Base-by-base conservation (phyloP, 129 eudicot species). In the Flaveria robusta region DNA sequence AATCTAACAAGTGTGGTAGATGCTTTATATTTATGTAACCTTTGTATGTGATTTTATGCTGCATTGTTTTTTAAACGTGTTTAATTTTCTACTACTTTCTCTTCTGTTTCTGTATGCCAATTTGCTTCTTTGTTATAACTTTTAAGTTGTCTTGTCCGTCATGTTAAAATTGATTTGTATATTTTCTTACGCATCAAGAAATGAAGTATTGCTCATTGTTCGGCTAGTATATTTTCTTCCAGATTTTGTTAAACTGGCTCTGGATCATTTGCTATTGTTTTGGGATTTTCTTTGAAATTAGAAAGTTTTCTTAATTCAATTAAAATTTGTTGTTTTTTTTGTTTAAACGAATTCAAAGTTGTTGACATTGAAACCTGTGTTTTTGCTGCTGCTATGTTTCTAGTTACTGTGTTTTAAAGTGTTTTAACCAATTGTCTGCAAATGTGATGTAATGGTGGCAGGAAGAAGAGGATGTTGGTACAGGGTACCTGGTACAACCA, bases 401-500 rank as follows among this genome's bases (percentile, higher is more conserved):
- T 49, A 13, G 14, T 34, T 70, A 27, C 16, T 59, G 41, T 31
- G 54, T 26, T 2, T 24, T 27, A 13, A 34, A 31, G 41, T 56
- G 63, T 56, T 13, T 22, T 23, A 59, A 59, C 37, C 18, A 23
- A 0, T 23, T 66, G 54, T 7, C 42, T 71, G 9, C 19, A 24
- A 9, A 8, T 20, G 26, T 62, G 66, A 47, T 46, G 72, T 68
- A 64, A 47, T 73, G 77, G 77, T 82, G 81, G 87, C 92, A 93
- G 96, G 96, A 80, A 22, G 83, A 90, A 52, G 98, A 93, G 64
- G 98, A 93, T 71, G 70, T 78, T 46, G 96, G 79, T n/a, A 55
- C 84, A 39, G 96, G 95, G 9, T 93, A 86, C 85, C 86, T 93
- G 73, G 91, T 93, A 51, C 98, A 93, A 62, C 98, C 96, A 50